Evolutionary conservation across 495 filamentous ascomycete genomes (phyloP).

Genomic region (Daldinia decipiens): DNA sequence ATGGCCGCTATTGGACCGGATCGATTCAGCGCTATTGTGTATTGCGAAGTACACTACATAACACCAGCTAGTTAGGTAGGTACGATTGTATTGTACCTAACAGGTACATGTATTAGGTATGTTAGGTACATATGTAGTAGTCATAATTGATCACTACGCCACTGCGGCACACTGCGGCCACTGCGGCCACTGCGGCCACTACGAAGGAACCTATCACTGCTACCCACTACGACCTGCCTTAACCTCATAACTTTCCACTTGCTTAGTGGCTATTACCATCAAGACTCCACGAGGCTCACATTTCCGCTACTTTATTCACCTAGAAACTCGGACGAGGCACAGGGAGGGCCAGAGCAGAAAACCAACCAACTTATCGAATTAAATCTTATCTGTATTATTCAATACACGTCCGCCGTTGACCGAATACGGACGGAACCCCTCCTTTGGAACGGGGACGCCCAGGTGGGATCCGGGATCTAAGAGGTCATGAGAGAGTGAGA

Average conservation of each 20-base stretch:
- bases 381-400: conserved; percentile 6
- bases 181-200: conserved; percentile 14
- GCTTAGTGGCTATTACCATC: conserved; percentile 33
- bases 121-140: neutral
- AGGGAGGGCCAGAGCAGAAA: neutral
- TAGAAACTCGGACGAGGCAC: neutral
- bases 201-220: conserved; percentile 28
- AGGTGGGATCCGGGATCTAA: conserved; percentile 25
- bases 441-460: conserved; percentile 42
- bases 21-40: conserved; percentile 30
- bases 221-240: conserved; percentile 21
- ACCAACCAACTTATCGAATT: conserved; percentile 8
- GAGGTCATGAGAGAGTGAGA: conserved; percentile 40
- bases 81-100: too few species aligned
- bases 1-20: conserved; percentile 18
- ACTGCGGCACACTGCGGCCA: conserved; percentile 3
- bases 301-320: conserved; percentile 10
- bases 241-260: conserved; percentile 32
- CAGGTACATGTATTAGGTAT: too few species aligned
- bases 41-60: too few species aligned
- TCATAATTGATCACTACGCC: conserved; percentile 21
- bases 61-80: too few species aligned
- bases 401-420: conserved; percentile 20
- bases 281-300: conserved; percentile 14
- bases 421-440: conserved; percentile 40